phyloP scores from a whole-genome alignment of 257 asterid genomes.

The Haberlea rhodopensis region DNA sequence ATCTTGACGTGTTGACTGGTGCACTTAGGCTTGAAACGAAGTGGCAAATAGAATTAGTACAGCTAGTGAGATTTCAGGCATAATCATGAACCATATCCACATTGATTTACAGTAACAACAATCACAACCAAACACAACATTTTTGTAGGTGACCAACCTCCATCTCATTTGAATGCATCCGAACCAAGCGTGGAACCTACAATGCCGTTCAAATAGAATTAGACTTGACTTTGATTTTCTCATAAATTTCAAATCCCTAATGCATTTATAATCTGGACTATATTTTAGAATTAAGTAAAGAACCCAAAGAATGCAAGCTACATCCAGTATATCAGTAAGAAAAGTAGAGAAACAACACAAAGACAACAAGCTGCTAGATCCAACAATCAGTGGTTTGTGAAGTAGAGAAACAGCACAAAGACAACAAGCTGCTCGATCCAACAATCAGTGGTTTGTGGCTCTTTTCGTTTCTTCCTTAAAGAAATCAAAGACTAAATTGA shows the following conservation, averaged over 20 bases:
- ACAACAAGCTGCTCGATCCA: neutral
- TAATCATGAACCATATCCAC: slow-evolving; percentile 10
- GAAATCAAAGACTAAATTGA: neutral
- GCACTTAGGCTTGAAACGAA: neutral
- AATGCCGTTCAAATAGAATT: slow-evolving; percentile 23
- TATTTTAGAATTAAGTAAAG: neutral
- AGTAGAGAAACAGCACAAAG: no score
- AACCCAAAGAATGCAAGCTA: neutral
- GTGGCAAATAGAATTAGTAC: neutral
- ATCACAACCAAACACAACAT: slow-evolving; percentile 15
- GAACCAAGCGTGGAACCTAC: slow-evolving; percentile 96
- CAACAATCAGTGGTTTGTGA: no score
- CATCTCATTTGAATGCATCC: slow-evolving; percentile 97
- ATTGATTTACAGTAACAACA: slow-evolving; percentile 21
- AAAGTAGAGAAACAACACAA: neutral
- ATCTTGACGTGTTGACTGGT: neutral
- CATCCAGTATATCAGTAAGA: neutral
- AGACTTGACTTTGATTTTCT: slow-evolving; percentile 22
- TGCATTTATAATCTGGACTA: slow-evolving; percentile 11
- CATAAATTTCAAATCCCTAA: neutral
- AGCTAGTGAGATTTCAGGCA: neutral
- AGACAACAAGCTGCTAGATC: no score
- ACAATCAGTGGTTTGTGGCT: neutral
- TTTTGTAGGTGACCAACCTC: slow-evolving; percentile 60
- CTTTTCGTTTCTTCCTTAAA: neutral